Evolutionary conservation across 257 asterid species (phyloP).

Genomic region (Solanum ossicruentum): DNA sequence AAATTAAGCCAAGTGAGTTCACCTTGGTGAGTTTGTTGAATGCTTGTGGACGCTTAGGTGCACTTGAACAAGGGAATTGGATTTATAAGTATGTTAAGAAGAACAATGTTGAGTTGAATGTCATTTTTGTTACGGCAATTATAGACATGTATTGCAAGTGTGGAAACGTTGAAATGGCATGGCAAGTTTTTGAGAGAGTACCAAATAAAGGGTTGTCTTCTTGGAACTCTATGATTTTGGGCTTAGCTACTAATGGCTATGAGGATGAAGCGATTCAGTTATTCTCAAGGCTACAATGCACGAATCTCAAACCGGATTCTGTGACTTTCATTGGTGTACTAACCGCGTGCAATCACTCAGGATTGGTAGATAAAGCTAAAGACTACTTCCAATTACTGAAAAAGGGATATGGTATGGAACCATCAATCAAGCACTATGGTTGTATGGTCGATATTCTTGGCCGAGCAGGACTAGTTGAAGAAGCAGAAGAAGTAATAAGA

Average conservation of each 20-base stretch:
- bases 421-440: slow-evolving; percentile 49
- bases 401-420: slow-evolving; percentile 22
- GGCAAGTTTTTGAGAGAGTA: slow-evolving; percentile 16
- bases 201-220: slow-evolving; percentile 31
- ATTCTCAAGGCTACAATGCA: slow-evolving; percentile 27
- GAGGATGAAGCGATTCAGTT: slow-evolving; percentile 30
- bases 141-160: slow-evolving; percentile 70
- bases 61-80: slow-evolving; percentile 63
- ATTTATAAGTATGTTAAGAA: slow-evolving; percentile 39
- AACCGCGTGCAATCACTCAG: slow-evolving; percentile 46
- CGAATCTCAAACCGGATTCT: slow-evolving; percentile 32
- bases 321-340: slow-evolving; percentile 40
- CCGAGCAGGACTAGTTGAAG: slow-evolving; percentile 51
- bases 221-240: slow-evolving; percentile 73
- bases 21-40: slow-evolving; percentile 53
- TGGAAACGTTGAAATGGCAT: slow-evolving; percentile 25
- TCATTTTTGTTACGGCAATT: slow-evolving; percentile 39
- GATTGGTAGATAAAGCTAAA: slow-evolving; percentile 36
- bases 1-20: slow-evolving; percentile 33
- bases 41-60: slow-evolving; percentile 55
- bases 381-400: slow-evolving; percentile 30
- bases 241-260: slow-evolving; percentile 51
- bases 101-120: slow-evolving; percentile 22
- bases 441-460: slow-evolving; percentile 62
- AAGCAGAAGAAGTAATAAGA: slow-evolving; percentile 35